These are phyloP conservation scores for Dipteronia sinensis DNA, from an alignment of 345 rosid genomes.

Conservation along the genomic window DNA sequence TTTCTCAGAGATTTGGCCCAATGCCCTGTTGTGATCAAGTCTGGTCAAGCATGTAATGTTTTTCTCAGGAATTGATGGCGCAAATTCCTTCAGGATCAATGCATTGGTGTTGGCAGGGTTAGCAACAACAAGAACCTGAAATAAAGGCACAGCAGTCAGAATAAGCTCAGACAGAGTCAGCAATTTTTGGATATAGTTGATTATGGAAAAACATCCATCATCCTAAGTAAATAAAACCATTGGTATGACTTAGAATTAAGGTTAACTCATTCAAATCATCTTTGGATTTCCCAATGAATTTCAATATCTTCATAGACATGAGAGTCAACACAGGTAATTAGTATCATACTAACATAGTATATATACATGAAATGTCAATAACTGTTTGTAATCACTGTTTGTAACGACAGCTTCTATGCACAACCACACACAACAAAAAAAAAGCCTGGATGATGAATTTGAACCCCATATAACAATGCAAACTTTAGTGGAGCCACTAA, in stretches of 20 bases:
- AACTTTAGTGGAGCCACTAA: background rate
- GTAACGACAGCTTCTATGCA: too few species aligned
- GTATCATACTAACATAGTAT: too few species aligned
- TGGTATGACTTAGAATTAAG: background rate
- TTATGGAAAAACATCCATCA: background rate
- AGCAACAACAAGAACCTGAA: slow-evolving; percentile 96
- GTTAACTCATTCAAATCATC: background rate
- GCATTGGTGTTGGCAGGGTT: slow-evolving; percentile 99
- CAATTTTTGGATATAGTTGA: background rate
- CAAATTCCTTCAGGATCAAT: slow-evolving; percentile 93
- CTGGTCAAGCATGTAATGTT: slow-evolving; percentile 96
- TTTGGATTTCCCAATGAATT: background rate
- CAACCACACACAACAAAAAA: background rate
- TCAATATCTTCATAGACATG: background rate
- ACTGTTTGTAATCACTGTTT: too few species aligned
- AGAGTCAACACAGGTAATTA: background rate
- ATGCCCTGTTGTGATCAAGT: slow-evolving; percentile 97
- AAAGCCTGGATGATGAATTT: background rate
- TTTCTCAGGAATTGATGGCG: slow-evolving; percentile 93
- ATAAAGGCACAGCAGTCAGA: background rate
- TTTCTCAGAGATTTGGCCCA: slow-evolving; percentile 95
- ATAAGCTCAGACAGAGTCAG: background rate
- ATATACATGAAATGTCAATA: too few species aligned
- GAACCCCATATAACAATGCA: background rate
- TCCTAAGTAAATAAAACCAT: background rate